These are phyloP conservation scores for Basidiobolus meristosporus DNA, from an alignment of 371 early-diverging fungal species.

Conservation along the genomic window DNA sequence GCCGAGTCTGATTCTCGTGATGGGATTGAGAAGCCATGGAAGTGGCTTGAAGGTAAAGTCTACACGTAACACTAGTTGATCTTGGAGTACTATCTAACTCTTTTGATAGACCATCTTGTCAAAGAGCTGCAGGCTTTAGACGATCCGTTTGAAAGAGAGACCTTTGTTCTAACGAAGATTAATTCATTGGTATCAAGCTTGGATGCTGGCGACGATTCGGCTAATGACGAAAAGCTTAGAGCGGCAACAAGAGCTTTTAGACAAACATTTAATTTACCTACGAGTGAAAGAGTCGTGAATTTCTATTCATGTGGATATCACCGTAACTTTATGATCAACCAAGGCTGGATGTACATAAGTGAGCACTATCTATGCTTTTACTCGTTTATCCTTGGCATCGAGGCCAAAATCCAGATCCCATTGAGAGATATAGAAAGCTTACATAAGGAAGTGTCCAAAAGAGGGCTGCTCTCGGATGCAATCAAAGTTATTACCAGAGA, in stretches of 20 bases:
- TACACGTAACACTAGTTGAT: too few relatives aligned
- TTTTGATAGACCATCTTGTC: slow-evolving; percentile 43
- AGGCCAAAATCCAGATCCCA: slow-evolving; percentile 77
- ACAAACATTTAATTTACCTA: slow-evolving; percentile 66
- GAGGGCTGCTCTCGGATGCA: slow-evolving; percentile 77
- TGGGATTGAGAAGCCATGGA: slow-evolving; percentile 71
- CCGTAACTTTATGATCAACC: slow-evolving; percentile 60
- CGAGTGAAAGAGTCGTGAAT: slow-evolving; percentile 73
- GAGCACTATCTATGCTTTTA: slow-evolving; percentile 86
- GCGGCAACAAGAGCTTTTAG: slow-evolving; percentile 80
- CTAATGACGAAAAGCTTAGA: slow-evolving; percentile 52
- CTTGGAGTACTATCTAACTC: too few relatives aligned
- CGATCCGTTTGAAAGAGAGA: slow-evolving; percentile 51
- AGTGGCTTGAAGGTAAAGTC: slow-evolving; percentile 77
- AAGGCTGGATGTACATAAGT: slow-evolving; percentile 94
- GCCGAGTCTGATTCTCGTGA: slow-evolving; percentile 62
- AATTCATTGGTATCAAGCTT: slow-evolving; percentile 58
- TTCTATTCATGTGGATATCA: slow-evolving; percentile 89
- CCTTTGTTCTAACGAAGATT: slow-evolving; percentile 75
- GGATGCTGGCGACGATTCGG: not conserved
- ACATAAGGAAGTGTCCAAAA: slow-evolving; percentile 65
- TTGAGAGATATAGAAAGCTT: slow-evolving; percentile 79
- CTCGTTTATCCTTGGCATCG: slow-evolving; percentile 80
- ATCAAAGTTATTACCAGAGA: slow-evolving; percentile 68
- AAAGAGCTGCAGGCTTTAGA: slow-evolving; percentile 54